A percentile compares a stretch with the other conserved stretches of the same genome.
Conservation (phyloP, 73 alveolate species). For the Blepharisma japonicum region DNA sequence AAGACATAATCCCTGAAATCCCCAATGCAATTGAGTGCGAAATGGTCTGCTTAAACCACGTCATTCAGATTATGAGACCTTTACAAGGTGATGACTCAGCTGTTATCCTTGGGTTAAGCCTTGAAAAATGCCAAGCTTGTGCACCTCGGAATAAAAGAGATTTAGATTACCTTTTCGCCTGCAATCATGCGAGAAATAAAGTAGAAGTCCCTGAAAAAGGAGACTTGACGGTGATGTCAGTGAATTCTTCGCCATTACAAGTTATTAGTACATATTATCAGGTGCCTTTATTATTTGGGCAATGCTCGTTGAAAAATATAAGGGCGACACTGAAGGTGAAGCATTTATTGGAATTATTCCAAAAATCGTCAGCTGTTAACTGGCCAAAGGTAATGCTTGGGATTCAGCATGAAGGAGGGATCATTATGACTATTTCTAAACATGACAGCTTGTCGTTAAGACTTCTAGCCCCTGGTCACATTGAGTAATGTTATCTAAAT, state of each 20-base stretch:
- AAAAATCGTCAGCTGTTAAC: background rate
- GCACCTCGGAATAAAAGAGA: background rate
- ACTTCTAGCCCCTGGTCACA: background rate
- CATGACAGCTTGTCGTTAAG: background rate
- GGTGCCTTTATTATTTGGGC: background rate
- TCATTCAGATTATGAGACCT: background rate
- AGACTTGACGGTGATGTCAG: background rate
- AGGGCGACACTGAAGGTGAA: background rate
- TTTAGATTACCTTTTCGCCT: background rate
- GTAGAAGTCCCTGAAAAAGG: constrained; percentile 13
- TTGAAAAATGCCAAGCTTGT: constrained; percentile 22
- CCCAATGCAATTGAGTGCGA: constrained; percentile 25
- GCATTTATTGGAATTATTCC: background rate
- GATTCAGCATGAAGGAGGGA: constrained; percentile 15
- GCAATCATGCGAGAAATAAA: constrained; percentile 14
- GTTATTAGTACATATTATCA: background rate
- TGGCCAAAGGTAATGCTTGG: background rate
- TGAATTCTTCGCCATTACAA: background rate
- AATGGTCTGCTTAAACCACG: background rate
- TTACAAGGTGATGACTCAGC: too few species aligned
- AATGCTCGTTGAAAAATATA: constrained; percentile 9
- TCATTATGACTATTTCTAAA: background rate
- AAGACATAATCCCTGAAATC: background rate
- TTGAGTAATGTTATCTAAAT: background rate
- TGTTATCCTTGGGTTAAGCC: too few species aligned